Conservation (phyloP, 352 stramenopile species). For the Achlya hypogyna region DNA sequence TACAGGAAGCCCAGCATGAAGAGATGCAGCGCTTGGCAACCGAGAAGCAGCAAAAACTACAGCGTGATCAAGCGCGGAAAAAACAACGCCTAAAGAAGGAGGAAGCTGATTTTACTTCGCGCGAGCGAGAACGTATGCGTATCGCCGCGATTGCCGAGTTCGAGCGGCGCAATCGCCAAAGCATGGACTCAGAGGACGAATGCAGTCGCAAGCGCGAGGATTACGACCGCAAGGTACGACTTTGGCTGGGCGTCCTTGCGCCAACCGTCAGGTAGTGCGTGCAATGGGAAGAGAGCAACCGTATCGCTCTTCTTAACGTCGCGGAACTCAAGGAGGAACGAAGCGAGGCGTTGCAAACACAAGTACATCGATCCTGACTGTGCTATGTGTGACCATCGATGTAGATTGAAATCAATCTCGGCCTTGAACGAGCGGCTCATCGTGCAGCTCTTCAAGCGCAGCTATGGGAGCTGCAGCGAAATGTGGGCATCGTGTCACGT, state of each 20-base stretch:
- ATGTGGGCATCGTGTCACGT: background rate
- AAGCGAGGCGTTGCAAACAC: background rate
- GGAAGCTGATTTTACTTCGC: background rate
- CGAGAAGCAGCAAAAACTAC: conserved; percentile 14
- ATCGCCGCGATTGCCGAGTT: background rate
- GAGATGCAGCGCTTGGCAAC: background rate
- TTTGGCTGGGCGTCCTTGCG: background rate
- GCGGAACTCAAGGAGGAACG: conserved; percentile 13
- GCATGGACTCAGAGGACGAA: conserved; percentile 9
- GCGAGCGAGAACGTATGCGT: background rate
- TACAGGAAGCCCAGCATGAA: background rate
- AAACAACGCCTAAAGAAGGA: conserved; percentile 16
- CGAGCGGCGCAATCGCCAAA: background rate
- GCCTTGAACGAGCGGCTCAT: conserved; percentile 6
- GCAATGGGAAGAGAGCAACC: conserved; percentile 4
- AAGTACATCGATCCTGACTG: background rate
- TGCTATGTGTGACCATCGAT: background rate
- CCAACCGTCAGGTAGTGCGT: background rate
- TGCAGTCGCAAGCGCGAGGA: background rate
- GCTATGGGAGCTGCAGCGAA: conserved; percentile 13
- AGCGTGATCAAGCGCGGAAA: background rate
- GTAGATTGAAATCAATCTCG: conserved; percentile 11
- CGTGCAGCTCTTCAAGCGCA: conserved; percentile 7
- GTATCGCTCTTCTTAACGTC: conserved; percentile 7
- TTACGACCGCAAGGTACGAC: conserved; percentile 12